Conservation (phyloP, 345 rosid species). For the Clarkia xantiana region DNA sequence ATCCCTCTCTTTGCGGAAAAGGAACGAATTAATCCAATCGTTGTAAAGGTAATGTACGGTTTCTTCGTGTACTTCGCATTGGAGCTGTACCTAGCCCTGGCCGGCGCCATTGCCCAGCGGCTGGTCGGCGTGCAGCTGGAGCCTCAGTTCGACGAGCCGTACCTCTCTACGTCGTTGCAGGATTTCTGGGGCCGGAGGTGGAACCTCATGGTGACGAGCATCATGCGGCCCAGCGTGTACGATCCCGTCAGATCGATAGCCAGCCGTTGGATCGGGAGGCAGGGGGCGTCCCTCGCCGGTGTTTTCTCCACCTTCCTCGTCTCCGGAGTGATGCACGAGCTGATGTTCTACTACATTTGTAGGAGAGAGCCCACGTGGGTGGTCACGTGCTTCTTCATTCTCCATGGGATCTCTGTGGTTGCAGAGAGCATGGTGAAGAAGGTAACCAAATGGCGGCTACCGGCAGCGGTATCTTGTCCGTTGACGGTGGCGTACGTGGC, state of each 20-base stretch:
- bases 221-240: slow-evolving; percentile 14
- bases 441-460: slow-evolving; percentile 5
- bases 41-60: slow-evolving; percentile 4
- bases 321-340: slow-evolving; percentile 20
- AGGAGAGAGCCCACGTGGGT: slow-evolving; percentile 15
- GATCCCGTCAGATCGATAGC: slow-evolving; percentile 2
- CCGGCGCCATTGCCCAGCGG: neutral
- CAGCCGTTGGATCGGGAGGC: neutral
- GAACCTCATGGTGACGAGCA: slow-evolving; percentile 14
- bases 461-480: slow-evolving; percentile 6
- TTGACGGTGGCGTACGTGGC: slow-evolving; percentile 7
- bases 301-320: slow-evolving; percentile 7
- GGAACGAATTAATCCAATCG: neutral
- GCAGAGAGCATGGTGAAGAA: slow-evolving; percentile 11
- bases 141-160: slow-evolving; percentile 17
- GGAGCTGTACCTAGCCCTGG: slow-evolving; percentile 2
- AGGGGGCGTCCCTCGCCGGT: slow-evolving; percentile 4
- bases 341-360: slow-evolving; percentile 11
- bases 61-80: slow-evolving; percentile 7
- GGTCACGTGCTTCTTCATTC: slow-evolving; percentile 15
- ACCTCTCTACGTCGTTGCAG: slow-evolving; percentile 14
- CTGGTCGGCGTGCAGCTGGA: slow-evolving; percentile 8
- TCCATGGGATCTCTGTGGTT: slow-evolving; percentile 11
- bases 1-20: slow-evolving; percentile 5
- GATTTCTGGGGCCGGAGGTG: slow-evolving; percentile 18